Base-by-base conservation (phyloP, 148 eudicot genomes). In the Amaranthus hypochondriacus region DNA sequence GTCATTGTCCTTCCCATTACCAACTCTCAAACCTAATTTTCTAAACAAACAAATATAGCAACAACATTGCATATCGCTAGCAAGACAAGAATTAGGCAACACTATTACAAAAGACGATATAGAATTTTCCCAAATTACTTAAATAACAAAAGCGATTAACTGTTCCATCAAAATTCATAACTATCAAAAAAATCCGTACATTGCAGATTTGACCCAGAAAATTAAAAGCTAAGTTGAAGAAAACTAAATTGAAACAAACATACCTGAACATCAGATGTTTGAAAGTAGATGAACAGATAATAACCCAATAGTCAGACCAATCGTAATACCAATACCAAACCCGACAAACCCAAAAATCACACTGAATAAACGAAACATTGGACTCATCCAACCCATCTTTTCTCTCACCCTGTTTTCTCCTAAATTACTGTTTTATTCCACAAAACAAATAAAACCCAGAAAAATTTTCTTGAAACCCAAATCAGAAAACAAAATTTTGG, bases 261-360 rank as follows among this genome's bases (percentile, higher is more conserved):
- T 51, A 92, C 97, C 96, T 88, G 80, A 21, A 92, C 93, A 83
- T 90, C 89, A 62, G 71, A 60, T 66, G 93, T 79, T 58, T 88
- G 91, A 74, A 85, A 87, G 63, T 83, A 90, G 77, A 92, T 83
- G 86, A 92, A 92, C 70, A 86, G 68, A 66, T 62, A 92, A 68
- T 92, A 92, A 0, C 97, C 97, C 97, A 76, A 87, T 77, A 4
- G 77, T 80, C n/a, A 92, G 85, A 11, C 97, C 97, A 68, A 86
- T 63, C 56, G 92, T 72, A 73, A 86, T 72, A 48, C 95, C 97
- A 66, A 89, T 65, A 56, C 96, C 97, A 69, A 92, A 92, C 60
- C 96, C 96, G n/a, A 80, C 51, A 56, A 87, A 85, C 39, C 96
- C 91, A 76, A 92, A 71, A 28, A 92, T 49, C 14, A 83, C 71